Evolutionary conservation across 257 asterid genomes (phyloP), one percentile per base, ranked within the genome.

Genomic region (Primulina huaijiensis): DNA sequence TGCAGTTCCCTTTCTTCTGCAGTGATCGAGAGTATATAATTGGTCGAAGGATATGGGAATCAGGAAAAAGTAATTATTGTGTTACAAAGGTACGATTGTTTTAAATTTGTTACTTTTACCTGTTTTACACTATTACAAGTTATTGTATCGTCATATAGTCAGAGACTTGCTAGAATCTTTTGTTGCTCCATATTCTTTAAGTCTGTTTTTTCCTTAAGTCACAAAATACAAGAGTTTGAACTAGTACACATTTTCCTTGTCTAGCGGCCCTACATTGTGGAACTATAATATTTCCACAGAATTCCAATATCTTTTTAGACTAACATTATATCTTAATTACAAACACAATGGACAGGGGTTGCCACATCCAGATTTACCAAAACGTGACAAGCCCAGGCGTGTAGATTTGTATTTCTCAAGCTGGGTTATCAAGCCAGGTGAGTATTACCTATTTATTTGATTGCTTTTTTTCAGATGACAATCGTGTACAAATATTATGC

Each of bases 1-100:
- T 77, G 76, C 87, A 92, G 98, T 92, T 92, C 75, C 98, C 98
- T 5, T 89, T 92, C 82, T 92, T 92, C 90, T 87, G 92, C 77
- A 87, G 88, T 68, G 92, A 87, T 73, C 82, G 92, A 57, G 92
- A 87, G 71, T 87, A 87, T 74, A 84, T 87, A 56, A 84, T 87
- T 29, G 87, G 90, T 40, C 72, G 86, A 71, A 77, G 92, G 73
- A 82, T 84, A 69, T 87, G 92, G 90, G 92, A 87, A 81, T 76
- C 84, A 25, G 92, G 92, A 64, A 76, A 74, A 78, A 62, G 58
- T 17, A 79, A 65, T 61, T 87, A 84, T 33, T 87, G 92, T 68
- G 74, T 81, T 58, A 84, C 88, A 38, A 87, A 87, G 90, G 92
- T 87, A 77, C 30, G 33, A 37, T 52, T 21, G 14, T 29, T 53